A percentile compares a stretch with the other conserved stretches of the same genome.
These are phyloP conservation scores for Colletotrichum gloeosporioides DNA, from an alignment of 2,329 filamentous ascomycete species.

Conservation along the genomic window DNA sequence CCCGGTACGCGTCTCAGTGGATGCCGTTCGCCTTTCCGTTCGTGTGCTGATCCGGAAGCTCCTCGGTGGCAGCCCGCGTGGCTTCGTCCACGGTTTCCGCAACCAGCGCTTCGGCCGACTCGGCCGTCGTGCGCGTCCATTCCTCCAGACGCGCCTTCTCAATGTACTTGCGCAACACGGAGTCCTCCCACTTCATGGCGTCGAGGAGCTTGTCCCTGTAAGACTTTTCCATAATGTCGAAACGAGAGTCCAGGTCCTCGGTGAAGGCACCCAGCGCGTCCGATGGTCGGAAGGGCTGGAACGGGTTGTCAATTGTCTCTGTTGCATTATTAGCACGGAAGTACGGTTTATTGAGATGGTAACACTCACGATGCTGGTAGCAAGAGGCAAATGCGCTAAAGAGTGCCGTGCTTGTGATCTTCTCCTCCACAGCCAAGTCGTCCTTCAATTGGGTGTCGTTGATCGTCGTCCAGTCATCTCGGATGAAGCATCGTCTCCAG, in stretches of 20 bases:
- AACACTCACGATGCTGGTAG: slow-evolving; percentile 60
- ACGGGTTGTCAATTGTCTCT: slow-evolving; percentile 48
- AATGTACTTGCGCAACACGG: slow-evolving; percentile 66
- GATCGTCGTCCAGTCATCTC: slow-evolving; percentile 83
- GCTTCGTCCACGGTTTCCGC: slow-evolving; percentile 35
- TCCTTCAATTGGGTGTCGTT: slow-evolving; percentile 79
- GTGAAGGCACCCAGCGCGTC: slow-evolving; percentile 66
- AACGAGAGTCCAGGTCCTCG: slow-evolving; percentile 65
- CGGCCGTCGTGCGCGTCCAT: slow-evolving; percentile 59
- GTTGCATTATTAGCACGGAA: slow-evolving; percentile 31
- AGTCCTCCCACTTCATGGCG: slow-evolving; percentile 77
- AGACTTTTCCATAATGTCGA: slow-evolving; percentile 64
- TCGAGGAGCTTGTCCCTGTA: slow-evolving; percentile 71
- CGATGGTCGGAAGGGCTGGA: slow-evolving; percentile 54
- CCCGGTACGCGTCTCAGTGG: not conserved
- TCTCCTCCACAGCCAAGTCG: slow-evolving; percentile 69
- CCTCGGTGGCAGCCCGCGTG: slow-evolving; percentile 10
- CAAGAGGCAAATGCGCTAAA: slow-evolving; percentile 71
- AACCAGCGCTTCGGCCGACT: slow-evolving; percentile 40
- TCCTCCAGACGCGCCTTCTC: slow-evolving; percentile 72
- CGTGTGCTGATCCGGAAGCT: not conserved
- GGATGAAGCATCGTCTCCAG: slow-evolving; percentile 86
- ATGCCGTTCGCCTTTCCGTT: slow-evolving; percentile 22
- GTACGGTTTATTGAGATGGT: slow-evolving; percentile 18
- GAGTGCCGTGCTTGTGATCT: slow-evolving; percentile 69